Base-by-base conservation (phyloP, 768 basidiomycete species). In the Kwoniella heveanensis region DNA sequence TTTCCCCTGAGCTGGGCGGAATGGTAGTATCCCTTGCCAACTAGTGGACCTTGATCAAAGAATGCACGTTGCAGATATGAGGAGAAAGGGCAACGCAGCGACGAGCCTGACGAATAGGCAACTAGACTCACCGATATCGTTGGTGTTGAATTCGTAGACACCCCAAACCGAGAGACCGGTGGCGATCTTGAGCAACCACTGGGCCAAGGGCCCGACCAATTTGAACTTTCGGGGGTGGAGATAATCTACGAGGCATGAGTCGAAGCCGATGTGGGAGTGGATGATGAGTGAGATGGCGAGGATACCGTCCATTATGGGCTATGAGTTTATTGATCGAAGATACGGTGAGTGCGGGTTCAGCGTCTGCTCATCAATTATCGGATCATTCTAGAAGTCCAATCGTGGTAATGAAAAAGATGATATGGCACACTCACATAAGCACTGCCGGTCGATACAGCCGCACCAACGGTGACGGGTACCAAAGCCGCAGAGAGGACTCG, bases 121-220 rank as follows among this genome's bases (percentile, higher is more conserved):
- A n/a, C 21, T 30, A 32, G 8, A 84, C 90, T 69, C 71, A 96
- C 96, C 94, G 67, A 99, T 88, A 78, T 98, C 95, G 77, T 95
- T 92, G 47, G 96, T 97, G 83, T 98, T 97, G 84, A 98, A 97
- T 80, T 96, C 90, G 83, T 96, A 99, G 6, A 97, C 85, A 17
- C 96, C 95, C 79, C 79, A 80, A 49, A 92, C 87, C 55, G 93
- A 84, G 4, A 90, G 87, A 22, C 87, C 91, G 27, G 96, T 97
- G 5, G 87, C 82, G 6, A 85, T 80, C 51, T 92, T 85, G 59
- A 97, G 83, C 8, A 83, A 79, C 95, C 95, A 98, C n/a, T 83
- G 86, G 13, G 80, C 72, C 50, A 88, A 57, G 0, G 83, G 86
- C 12, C 91, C 93, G 62, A 92, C 55, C 48, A 87, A 68, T n/a